Base-by-base conservation (phyloP, 805 yeast genomes). In the Ogataea methanolica region DNA sequence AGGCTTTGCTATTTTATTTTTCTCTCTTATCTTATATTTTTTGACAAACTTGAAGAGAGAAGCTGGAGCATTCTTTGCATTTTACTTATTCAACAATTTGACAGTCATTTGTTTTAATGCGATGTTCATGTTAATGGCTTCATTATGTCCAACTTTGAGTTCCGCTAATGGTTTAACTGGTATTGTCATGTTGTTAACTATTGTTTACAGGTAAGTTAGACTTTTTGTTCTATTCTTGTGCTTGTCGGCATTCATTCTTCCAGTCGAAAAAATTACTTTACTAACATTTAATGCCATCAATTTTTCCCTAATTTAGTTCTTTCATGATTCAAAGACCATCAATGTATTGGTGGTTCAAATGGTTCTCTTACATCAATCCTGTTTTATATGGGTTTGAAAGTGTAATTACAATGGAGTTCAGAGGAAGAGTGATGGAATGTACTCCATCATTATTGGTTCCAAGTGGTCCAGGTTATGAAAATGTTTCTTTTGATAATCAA, bases 361-460 rank as follows among this genome's bases (percentile, higher is more conserved):
- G 87, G 86, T 69, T 82, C 42, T 72, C 78, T 33, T 81, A 76
- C 53, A 54, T 80, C 22, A 75, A 83, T 53, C 87, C 88, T 1
- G 61, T 80, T 34, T 69, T 73, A 50, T 82, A 74, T 55, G 77
- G 76, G 0, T 80, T 79, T 63, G 94, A 87, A 62, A 66, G 83
- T 1, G 67, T 86, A 57, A 69, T 87, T 72, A 72, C 75, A 11
- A 79, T 78, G 56, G 92, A 87, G 62, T 83, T 86, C 61, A 79
- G 76, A 57, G 74, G 75, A 41, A 67, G 79, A 40, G 65, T 72
- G 12, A 78, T 82, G 68, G 63, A 63, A 42, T 86, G 95, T 68
- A 39, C 34, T 12, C 52, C 64, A 15, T 67, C 72, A 21, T 15
- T 8, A 84, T 80, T 59, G 49, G 49, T 37, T 44, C 39, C 19